Evolutionary conservation across 2,329 filamentous ascomycete species (phyloP).

Genomic region (Fusarium sp.): DNA sequence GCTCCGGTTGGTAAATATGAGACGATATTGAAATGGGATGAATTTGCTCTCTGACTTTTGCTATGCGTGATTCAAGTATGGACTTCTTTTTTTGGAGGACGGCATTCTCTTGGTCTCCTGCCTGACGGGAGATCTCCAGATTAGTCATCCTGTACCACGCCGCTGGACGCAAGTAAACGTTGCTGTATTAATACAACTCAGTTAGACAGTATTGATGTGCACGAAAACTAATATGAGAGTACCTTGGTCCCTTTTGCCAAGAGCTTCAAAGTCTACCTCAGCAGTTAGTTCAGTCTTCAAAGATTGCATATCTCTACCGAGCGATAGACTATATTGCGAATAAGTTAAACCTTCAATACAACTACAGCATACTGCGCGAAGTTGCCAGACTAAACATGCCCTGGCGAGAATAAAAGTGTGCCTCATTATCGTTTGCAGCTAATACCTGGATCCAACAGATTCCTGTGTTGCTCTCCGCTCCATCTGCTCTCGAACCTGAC

Average conservation of each 20-base stretch:
- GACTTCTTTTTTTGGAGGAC: too few species aligned
- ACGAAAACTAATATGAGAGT: background rate
- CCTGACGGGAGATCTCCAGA: background rate
- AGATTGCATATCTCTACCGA: background rate
- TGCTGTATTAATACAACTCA: background rate
- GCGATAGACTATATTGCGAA: background rate
- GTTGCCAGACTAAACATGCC: rapidly evolving
- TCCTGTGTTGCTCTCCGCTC: rapidly evolving
- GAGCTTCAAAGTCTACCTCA: rapidly evolving
- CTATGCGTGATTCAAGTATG: too few species aligned
- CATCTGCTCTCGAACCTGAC: background rate
- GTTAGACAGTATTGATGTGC: rapidly evolving
- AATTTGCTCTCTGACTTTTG: too few species aligned
- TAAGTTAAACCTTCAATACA: rapidly evolving
- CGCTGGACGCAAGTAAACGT: background rate
- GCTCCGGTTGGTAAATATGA: background rate
- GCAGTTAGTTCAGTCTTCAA: background rate
- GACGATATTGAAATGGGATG: background rate
- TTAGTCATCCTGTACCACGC: background rate
- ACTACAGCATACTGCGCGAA: background rate
- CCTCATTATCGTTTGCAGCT: background rate
- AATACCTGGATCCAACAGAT: background rate
- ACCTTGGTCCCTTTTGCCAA: background rate
- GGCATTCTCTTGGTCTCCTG: too few species aligned
- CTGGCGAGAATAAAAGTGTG: background rate